Conservation (phyloP, 1,284 basidiomycete genomes). For the Leccinum insigne region DNA sequence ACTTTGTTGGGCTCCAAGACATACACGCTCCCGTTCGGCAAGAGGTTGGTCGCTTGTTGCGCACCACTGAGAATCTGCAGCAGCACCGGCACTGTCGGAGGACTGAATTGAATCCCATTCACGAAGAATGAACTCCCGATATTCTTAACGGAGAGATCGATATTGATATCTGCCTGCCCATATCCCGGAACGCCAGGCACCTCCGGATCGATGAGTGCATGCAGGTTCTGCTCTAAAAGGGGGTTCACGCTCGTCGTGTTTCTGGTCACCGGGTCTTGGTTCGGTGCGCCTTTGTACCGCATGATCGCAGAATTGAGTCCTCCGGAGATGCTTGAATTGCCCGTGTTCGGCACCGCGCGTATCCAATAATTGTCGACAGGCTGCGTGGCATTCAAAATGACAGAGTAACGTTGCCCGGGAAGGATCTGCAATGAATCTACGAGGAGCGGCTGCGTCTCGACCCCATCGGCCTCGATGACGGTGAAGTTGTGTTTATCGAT, state of each 20-base stretch:
- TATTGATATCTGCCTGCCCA: conserved; percentile 33
- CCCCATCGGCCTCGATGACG: conserved; percentile 44
- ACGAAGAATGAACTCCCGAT: conserved; percentile 18
- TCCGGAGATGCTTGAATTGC: conserved; percentile 27
- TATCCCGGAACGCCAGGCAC: conserved; percentile 31
- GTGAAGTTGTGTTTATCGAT: conserved; percentile 41
- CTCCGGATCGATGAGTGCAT: conserved; percentile 35
- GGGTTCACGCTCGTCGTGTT: conserved; percentile 25
- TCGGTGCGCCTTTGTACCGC: conserved; percentile 47
- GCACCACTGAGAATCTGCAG: conserved; percentile 39
- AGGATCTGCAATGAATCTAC: conserved; percentile 35
- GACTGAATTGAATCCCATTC: conserved; percentile 25
- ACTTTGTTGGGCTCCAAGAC: conserved; percentile 33
- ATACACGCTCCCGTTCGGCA: conserved; percentile 33
- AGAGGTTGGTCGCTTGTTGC: conserved; percentile 24
- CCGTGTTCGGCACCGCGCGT: conserved; percentile 24
- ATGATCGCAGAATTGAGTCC: conserved; percentile 54
- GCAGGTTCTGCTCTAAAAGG: conserved; percentile 35
- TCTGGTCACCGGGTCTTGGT: conserved; percentile 40
- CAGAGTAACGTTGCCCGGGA: conserved; percentile 40
- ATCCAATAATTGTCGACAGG: conserved; percentile 39
- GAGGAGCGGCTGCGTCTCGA: conserved; percentile 29
- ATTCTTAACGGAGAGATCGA: conserved; percentile 23
- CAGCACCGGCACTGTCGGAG: conserved; percentile 35
- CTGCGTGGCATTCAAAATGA: conserved; percentile 39